Percentiles rank a stretch among this genome's conserved stretches.
These are phyloP conservation scores for Aegle marmelos DNA, from an alignment of 345 rosid species.

Conservation along the genomic window DNA sequence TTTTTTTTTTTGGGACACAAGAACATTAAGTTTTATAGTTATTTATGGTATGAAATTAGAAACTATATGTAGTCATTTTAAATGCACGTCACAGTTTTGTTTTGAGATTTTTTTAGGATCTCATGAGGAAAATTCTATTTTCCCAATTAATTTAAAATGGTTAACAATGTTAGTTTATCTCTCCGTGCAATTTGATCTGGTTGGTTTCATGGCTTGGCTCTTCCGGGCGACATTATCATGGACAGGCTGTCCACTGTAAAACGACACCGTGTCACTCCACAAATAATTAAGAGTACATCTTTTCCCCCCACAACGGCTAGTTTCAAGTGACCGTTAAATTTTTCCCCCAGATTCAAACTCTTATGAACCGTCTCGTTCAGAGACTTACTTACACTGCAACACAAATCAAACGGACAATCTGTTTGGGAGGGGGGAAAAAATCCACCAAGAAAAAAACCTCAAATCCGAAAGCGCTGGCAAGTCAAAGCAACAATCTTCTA, in stretches of 20 bases:
- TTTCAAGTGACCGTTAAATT: slow-evolving; percentile 43
- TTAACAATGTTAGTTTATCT: too few relatives aligned
- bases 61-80: too few relatives aligned
- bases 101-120: too few relatives aligned
- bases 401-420: neutral
- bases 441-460: neutral
- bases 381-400: neutral
- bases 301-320: slow-evolving; percentile 43
- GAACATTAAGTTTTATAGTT: too few relatives aligned
- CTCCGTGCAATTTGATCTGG: neutral
- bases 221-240: too few relatives aligned
- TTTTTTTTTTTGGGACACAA: too few relatives aligned
- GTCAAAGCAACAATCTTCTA: slow-evolving; percentile 5
- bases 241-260: neutral
- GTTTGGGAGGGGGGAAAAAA: neutral
- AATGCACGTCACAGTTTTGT: too few relatives aligned
- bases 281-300: neutral
- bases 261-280: slow-evolving; percentile 23
- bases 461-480: slow-evolving; percentile 27
- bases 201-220: too few relatives aligned
- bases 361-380: neutral
- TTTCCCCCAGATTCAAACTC: slow-evolving; percentile 22
- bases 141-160: too few relatives aligned
- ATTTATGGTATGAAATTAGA: too few relatives aligned
- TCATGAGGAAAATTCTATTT: too few relatives aligned